phyloP scores from a whole-genome alignment of 116 monocot species.

The Posidonia oceanica region DNA sequence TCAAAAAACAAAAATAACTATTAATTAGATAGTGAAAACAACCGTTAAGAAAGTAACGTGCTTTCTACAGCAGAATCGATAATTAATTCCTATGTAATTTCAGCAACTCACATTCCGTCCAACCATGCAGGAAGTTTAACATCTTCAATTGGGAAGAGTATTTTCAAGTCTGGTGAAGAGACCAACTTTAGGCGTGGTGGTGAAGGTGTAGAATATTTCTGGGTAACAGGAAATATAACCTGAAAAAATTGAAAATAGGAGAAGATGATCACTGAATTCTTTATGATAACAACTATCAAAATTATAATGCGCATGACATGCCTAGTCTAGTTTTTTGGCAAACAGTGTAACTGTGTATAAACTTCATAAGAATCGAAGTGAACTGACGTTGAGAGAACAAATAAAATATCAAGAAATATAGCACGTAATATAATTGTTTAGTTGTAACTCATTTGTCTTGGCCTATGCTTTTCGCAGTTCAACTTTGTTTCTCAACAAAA shows the following conservation, averaged over 20 bases:
- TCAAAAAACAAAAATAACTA: background rate
- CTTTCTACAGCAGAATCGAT: background rate
- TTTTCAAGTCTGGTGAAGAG: slow-evolving; percentile 51
- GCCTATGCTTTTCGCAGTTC: background rate
- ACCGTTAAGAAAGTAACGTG: too few relatives aligned
- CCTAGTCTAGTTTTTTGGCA: too few relatives aligned
- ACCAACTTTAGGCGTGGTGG: slow-evolving; percentile 64
- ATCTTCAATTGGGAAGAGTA: slow-evolving; percentile 59
- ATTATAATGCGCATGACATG: background rate
- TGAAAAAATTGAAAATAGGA: slow-evolving; percentile 16
- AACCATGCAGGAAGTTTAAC: slow-evolving; percentile 83
- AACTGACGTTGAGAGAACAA: too few relatives aligned
- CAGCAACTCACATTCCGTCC: slow-evolving; percentile 66
- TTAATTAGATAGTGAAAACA: slow-evolving; percentile 1
- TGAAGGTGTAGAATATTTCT: slow-evolving; percentile 35
- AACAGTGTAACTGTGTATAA: too few relatives aligned
- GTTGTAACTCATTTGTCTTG: too few relatives aligned
- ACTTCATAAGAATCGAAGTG: too few relatives aligned
- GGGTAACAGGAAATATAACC: slow-evolving; percentile 70
- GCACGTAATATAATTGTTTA: too few relatives aligned
- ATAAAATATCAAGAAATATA: too few relatives aligned
- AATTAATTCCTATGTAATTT: background rate
- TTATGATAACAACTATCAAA: background rate
- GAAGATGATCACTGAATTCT: slow-evolving; percentile 6
- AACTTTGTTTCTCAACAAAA: too few relatives aligned